A percentile compares a stretch with the other conserved stretches of the same genome.
Conservation (phyloP, 805 yeast species). For the Zygosaccharomyces siamensis region DNA sequence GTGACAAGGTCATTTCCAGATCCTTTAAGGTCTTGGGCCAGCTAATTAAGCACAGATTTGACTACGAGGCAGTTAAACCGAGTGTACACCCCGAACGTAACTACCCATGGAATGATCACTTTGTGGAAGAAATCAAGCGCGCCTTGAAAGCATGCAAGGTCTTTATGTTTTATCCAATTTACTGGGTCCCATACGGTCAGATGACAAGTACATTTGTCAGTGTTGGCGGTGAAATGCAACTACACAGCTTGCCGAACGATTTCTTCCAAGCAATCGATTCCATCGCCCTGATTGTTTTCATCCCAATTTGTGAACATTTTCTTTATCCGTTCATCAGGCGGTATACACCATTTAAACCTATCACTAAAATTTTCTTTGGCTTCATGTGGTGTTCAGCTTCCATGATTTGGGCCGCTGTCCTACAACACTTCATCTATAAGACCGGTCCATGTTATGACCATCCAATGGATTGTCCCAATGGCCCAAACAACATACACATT, state of each 20-base stretch:
- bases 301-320: constrained; percentile 63
- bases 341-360: constrained; percentile 56
- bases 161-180: constrained; percentile 63
- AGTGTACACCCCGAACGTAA: constrained; percentile 44
- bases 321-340: constrained; percentile 51
- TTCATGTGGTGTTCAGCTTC: constrained; percentile 60
- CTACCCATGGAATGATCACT: constrained; percentile 58
- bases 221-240: constrained; percentile 69
- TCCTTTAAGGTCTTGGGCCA: constrained; percentile 45
- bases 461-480: constrained; percentile 50
- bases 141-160: constrained; percentile 69
- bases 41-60: constrained; percentile 44
- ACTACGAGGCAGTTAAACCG: constrained; percentile 55
- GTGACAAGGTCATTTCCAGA: constrained; percentile 55
- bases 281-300: constrained; percentile 67
- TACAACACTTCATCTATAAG: constrained; percentile 63
- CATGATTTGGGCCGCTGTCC: constrained; percentile 72
- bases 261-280: constrained; percentile 73
- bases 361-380: constrained; percentile 66
- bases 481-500: constrained; percentile 47
- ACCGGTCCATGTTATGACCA: constrained; percentile 69
- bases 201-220: constrained; percentile 69
- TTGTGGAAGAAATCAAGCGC: constrained; percentile 68
- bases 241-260: constrained; percentile 78
- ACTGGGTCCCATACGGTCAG: constrained; percentile 71